Conservation (phyloP, 2,329 filamentous ascomycete species). For the Bipolaris oryzae region DNA sequence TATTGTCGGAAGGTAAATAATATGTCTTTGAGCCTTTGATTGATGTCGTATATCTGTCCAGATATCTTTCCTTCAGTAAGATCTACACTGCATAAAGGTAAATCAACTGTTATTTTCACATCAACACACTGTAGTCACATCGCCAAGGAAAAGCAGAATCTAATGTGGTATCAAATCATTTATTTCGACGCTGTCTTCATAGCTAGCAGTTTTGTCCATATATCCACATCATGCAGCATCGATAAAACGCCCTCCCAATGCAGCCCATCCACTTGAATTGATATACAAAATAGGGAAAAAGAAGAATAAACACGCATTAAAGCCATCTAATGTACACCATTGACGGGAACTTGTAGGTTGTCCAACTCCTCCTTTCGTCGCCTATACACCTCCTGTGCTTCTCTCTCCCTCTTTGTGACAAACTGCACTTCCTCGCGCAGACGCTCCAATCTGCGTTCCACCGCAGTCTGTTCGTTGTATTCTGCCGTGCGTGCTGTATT, state of each 20-base stretch:
- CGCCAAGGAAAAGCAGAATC: neutral
- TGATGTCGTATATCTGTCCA: too few relatives aligned
- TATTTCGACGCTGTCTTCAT: neutral
- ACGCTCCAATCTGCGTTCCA: slow-evolving; percentile 72
- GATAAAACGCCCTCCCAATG: slow-evolving; percentile 13
- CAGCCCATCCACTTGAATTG: neutral
- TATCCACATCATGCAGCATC: neutral
- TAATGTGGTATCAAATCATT: neutral
- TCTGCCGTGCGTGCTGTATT: slow-evolving; percentile 77
- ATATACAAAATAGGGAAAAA: neutral
- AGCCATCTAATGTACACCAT: slow-evolving; percentile 43
- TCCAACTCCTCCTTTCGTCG: slow-evolving; percentile 78
- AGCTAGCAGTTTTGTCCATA: neutral
- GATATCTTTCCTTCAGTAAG: too few relatives aligned
- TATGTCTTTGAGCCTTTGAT: too few relatives aligned
- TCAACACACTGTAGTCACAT: too few relatives aligned
- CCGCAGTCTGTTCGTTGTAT: slow-evolving; percentile 77
- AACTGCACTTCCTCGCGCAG: slow-evolving; percentile 84
- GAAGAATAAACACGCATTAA: neutral
- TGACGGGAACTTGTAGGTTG: slow-evolving; percentile 54
- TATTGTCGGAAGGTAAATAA: too few relatives aligned
- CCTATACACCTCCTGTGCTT: slow-evolving; percentile 87
- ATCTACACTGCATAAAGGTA: too few relatives aligned
- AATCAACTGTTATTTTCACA: too few relatives aligned
- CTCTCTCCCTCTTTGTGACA: slow-evolving; percentile 80